Evolutionary conservation across 345 rosid genomes (phyloP).

Genomic region (Stellera chamaejasme): DNA sequence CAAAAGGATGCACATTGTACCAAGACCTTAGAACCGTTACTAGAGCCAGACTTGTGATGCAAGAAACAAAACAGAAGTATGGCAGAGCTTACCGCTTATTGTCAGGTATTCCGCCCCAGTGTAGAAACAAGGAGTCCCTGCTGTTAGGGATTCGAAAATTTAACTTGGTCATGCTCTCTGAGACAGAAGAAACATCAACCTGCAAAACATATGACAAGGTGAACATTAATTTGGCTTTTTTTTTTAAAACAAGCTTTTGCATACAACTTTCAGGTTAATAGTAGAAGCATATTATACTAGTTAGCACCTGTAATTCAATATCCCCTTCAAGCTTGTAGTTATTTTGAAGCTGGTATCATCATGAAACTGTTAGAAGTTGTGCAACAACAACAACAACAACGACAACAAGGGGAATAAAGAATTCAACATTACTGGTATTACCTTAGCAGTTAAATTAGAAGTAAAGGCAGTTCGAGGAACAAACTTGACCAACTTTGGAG

Average conservation of each 20-base stretch:
- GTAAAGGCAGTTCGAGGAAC: slow-evolving; percentile 63
- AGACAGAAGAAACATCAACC: slow-evolving; percentile 48
- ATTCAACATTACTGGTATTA: slow-evolving; percentile 6
- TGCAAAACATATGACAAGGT: slow-evolving; percentile 22
- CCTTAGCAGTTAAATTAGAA: slow-evolving; percentile 68
- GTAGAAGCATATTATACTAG: background rate
- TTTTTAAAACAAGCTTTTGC: no score
- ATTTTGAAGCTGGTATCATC: slow-evolving; percentile 40
- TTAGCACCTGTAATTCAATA: slow-evolving; percentile 68
- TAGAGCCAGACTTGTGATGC: background rate
- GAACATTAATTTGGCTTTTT: background rate
- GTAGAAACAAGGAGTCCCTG: slow-evolving; percentile 69
- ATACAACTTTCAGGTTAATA: slow-evolving; percentile 5
- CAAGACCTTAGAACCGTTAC: background rate
- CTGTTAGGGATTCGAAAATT: slow-evolving; percentile 47
- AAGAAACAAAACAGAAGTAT: slow-evolving; percentile 8
- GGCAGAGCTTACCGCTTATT: slow-evolving; percentile 52
- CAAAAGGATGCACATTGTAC: background rate
- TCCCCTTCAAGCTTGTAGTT: slow-evolving; percentile 77
- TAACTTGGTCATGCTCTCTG: slow-evolving; percentile 34
- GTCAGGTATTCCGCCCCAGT: slow-evolving; percentile 83
- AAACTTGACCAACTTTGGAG: slow-evolving; percentile 24
- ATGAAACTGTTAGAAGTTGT: background rate
- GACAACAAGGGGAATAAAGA: background rate
- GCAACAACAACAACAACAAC: background rate